These are phyloP conservation scores for Gaultheria prostrata DNA, from an alignment of 148 eudicot genomes.

Conservation along the genomic window DNA sequence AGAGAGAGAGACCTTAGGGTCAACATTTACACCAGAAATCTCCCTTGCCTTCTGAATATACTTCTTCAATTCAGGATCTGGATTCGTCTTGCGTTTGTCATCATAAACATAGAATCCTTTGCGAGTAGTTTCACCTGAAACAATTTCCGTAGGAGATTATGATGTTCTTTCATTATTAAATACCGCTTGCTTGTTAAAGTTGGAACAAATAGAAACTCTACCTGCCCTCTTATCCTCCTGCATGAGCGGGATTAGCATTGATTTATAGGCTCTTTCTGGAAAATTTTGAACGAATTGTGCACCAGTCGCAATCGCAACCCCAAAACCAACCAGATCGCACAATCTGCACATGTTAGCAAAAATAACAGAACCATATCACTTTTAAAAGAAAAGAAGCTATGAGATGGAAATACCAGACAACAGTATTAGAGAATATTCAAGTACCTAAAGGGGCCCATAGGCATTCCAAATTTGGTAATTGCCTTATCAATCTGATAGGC, in stretches of 20 bases:
- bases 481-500: constrained; percentile 73
- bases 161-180: not conserved
- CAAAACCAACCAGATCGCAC: constrained; percentile 91
- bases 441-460: constrained; percentile 97
- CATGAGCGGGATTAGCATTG: constrained; percentile 84
- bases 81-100: constrained; percentile 75
- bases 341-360: constrained; percentile 42
- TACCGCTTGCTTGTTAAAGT: not conserved
- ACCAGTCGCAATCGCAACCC: constrained; percentile 83
- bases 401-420: not conserved
- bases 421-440: not conserved
- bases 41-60: constrained; percentile 80
- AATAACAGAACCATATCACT: not conserved
- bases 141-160: constrained; percentile 9
- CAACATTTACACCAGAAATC: constrained; percentile 61
- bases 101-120: constrained; percentile 84
- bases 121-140: constrained; percentile 82
- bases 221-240: constrained; percentile 97
- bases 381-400: not conserved
- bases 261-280: constrained; percentile 81
- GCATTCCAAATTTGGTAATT: constrained; percentile 90
- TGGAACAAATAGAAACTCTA: constrained; percentile 21
- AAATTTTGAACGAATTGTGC: constrained; percentile 68
- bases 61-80: constrained; percentile 81
- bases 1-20: constrained; percentile 66